Evolutionary conservation across 2,329 filamentous ascomycete genomes (phyloP), one percentile per base, ranked within the genome.

Genomic region (Neonectria sp.): DNA sequence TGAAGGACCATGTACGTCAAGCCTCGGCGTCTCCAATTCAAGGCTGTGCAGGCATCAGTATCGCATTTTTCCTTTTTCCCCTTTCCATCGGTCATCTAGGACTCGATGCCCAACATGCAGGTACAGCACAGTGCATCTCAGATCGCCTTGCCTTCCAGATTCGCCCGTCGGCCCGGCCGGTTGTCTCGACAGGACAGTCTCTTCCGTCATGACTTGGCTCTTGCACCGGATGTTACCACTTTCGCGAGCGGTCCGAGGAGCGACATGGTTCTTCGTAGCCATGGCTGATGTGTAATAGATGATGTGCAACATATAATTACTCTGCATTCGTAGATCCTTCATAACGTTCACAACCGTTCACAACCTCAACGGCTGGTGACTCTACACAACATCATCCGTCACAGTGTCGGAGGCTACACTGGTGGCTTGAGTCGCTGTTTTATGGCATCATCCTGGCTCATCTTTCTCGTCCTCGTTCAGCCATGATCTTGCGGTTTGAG

Each of bases 41-140:
- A n/a, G 52, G 43, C 52, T 29, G 48, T 56, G 57, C 51, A 59
- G 37, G 48, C 61, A 59, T 53, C 48, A 48, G 46, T 35, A 6
- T 15, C 55, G 17, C 55, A 40, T 33, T 53, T 33, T 45, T 55
- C 33, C 17, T 43, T 53, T 48, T 53, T 51, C 35, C 43, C 53
- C n/a, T 13, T 27, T 9, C 25, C 24, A 17, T 31, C 37, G 21
- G 13, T 55, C 53, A 37, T 61, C 40, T 31, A 48, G 52, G 52
- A 35, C 52, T n/a, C 43, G 52, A 37, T 51, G 60, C 52, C 60
- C 43, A 55, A 33, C n/a, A 56, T 49, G 60, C 60, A 63, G 52
- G 53, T 57, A 63, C 52, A 45, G n/a, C 45, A 24, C 31, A 53
- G 31, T 53, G 51, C 31, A 35, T 53, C 27, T 53, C 55, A 59